phyloP scores from a whole-genome alignment of 179 eudicot species.

The Pouteria campechiana region DNA sequence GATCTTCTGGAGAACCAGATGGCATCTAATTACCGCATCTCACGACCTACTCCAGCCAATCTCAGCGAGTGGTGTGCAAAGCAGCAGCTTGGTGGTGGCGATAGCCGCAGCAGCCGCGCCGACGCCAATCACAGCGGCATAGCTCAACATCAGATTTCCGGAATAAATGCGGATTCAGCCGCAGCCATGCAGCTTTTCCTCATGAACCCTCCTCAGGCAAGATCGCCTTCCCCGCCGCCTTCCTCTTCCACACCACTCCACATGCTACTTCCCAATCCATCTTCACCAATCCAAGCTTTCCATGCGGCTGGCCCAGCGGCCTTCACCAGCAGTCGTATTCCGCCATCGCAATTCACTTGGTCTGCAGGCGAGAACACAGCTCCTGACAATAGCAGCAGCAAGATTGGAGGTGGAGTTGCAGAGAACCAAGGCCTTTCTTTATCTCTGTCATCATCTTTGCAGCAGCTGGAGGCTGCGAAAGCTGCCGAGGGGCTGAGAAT shows the following conservation, averaged over 20 bases:
- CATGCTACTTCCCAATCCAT: constrained; percentile 42
- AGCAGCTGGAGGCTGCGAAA: constrained; percentile 57
- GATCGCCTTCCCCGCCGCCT: constrained; percentile 41
- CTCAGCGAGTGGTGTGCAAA: constrained; percentile 16
- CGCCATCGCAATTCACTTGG: constrained; percentile 45
- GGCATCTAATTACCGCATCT: constrained; percentile 5
- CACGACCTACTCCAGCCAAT: background rate
- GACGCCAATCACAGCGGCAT: background rate
- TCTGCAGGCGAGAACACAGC: constrained; percentile 9
- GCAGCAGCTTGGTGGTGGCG: constrained; percentile 1
- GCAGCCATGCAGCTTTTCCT: constrained; percentile 88
- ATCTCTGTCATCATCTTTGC: constrained; percentile 66
- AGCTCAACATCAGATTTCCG: constrained; percentile 22
- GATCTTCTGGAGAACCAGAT: constrained; percentile 41
- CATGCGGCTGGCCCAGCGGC: constrained; percentile 7
- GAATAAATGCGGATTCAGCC: constrained; percentile 37
- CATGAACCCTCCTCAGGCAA: constrained; percentile 44
- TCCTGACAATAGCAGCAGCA: constrained; percentile 1
- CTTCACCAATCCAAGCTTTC: constrained; percentile 18
- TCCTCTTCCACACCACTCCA: constrained; percentile 35
- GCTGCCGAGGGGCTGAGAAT: constrained; percentile 43
- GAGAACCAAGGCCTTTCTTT: constrained; percentile 78
- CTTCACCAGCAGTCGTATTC: constrained; percentile 5
- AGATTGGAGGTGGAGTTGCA: constrained; percentile 11
- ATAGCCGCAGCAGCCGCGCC: background rate